Evolutionary conservation across 345 rosid species (phyloP).

Genomic region (Aquilaria yunnanensis): DNA sequence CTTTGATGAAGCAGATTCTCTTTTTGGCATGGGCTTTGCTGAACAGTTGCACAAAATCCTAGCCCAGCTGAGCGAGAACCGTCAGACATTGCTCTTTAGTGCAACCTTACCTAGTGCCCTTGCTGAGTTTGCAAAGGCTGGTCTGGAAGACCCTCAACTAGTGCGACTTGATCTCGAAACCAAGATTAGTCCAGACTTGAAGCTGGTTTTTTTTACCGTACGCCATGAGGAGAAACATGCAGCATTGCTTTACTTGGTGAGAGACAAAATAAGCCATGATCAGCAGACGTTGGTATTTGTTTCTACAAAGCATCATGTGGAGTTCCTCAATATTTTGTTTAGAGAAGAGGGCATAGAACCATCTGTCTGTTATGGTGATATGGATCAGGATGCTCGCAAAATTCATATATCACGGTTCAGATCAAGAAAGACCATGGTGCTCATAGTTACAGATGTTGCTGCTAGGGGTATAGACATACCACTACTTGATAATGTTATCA

Average conservation of each 20-base stretch:
- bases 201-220: slow-evolving; percentile 58
- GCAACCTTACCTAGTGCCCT: slow-evolving; percentile 97
- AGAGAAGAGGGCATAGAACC: slow-evolving; percentile 77
- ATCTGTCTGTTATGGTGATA: slow-evolving; percentile 94
- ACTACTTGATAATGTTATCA: slow-evolving; percentile 91
- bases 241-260: slow-evolving; percentile 70
- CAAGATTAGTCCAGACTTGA: slow-evolving; percentile 90
- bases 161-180: slow-evolving; percentile 88
- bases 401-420: slow-evolving; percentile 85
- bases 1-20: slow-evolving; percentile 93
- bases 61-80: slow-evolving; percentile 76
- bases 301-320: slow-evolving; percentile 96
- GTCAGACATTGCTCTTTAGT: slow-evolving; percentile 92
- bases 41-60: slow-evolving; percentile 85
- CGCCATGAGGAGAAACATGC: slow-evolving; percentile 88
- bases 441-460: slow-evolving; percentile 93
- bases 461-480: slow-evolving; percentile 99
- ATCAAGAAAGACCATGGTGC: slow-evolving; percentile 75
- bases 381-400: slow-evolving; percentile 98
- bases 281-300: slow-evolving; percentile 89
- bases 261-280: slow-evolving; percentile 72
- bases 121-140: slow-evolving; percentile 95
- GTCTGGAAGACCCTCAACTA: slow-evolving; percentile 88
- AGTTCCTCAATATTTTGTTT: slow-evolving; percentile 74
- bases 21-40: slow-evolving; percentile 91